Evolutionary conservation across 2,329 filamentous ascomycete species (phyloP), one percentile per base, ranked within the genome.

Genomic region (Bipolaris gigantea): DNA sequence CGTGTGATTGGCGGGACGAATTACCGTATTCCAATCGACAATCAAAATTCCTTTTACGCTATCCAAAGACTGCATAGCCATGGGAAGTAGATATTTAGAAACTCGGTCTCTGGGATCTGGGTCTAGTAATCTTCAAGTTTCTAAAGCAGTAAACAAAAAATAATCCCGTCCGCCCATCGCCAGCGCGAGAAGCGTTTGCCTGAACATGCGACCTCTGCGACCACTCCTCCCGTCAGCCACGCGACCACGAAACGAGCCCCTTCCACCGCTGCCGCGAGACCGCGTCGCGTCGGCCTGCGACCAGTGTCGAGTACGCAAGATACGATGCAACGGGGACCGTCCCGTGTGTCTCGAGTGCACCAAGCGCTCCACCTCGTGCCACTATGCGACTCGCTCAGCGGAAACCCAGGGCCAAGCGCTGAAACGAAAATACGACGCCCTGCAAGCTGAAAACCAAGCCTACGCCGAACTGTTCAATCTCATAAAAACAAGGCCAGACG

Each of bases 391-490:
- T 21, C 35, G 9, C 5, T 48, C 50, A 13, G 30, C 47, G 2
- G 50, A 51, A 19, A 46, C 51, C 15, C 47, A 57, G 23, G 48
- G 54, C 13, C 58, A 60, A 16, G 58, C 58, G 0, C 23, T 59
- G 1, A 62, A 62, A 32, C 57, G 59, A 21, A 63, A 52, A 41
- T 53, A 60, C 25, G 53, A 54, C 39, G 21, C 27, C 1, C 39
- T 63, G 9, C 50, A 54, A 32, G 43, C 43, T 13, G 54, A 59
- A 16, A 58, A 60, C 36, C 51, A 55, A 6, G 55, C 43, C 0
- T 61, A 64, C 18, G 47, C 53, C 13, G 58, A 64, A 33, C 25
- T 62, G 3, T 57, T 62, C 39, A 23, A 46, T 8, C 39, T 63
- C 10, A 50, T 63, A 10, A 44, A 53, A 23, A 53, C 53, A 7